Percentiles rank a stretch among this genome's conserved stretches.
Conservation (phyloP, 2,329 filamentous ascomycete genomes). For the Ophiostoma angusticollis region DNA sequence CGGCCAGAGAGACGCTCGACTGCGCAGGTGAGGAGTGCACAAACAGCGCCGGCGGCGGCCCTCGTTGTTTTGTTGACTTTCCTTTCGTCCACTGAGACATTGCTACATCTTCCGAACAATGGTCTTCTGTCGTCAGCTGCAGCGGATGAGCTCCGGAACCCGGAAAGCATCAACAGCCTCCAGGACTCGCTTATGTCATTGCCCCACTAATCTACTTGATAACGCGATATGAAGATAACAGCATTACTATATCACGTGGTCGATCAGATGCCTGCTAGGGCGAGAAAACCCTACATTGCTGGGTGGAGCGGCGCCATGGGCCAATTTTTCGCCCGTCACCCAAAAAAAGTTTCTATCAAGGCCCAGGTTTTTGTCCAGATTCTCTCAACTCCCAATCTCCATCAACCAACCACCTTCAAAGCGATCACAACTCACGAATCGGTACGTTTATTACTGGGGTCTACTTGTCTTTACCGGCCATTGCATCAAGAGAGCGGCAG, state of each 20-base stretch:
- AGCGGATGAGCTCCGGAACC: no score
- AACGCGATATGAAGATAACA: no score
- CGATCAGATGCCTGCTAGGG: no score
- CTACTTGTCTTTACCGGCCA: background rate
- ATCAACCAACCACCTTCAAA: constrained; percentile 22
- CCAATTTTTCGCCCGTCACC: constrained; percentile 9
- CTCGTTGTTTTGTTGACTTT: constrained; percentile 33
- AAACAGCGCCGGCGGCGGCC: constrained; percentile 63
- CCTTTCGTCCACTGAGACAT: constrained; percentile 32
- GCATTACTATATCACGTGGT: no score
- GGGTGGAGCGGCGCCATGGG: background rate
- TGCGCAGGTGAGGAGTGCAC: constrained; percentile 69
- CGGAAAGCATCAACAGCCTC: no score
- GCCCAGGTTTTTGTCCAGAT: constrained; percentile 5
- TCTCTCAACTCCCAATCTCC: constrained; percentile 9
- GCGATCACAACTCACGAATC: constrained; percentile 34
- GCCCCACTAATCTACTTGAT: no score
- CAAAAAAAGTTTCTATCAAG: constrained; percentile 13
- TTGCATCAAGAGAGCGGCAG: constrained; percentile 3
- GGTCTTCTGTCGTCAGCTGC: no score
- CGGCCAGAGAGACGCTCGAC: constrained; percentile 51
- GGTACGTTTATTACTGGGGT: constrained; percentile 28
- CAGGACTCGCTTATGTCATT: no score
- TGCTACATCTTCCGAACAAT: constrained; percentile 16
- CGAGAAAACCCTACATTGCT: constrained; percentile 28